A percentile compares a stretch with the other conserved stretches of the same genome.
phyloP scores from a whole-genome alignment of 1,284 basidiomycete genomes.

The Marasmius tenuissimus region DNA sequence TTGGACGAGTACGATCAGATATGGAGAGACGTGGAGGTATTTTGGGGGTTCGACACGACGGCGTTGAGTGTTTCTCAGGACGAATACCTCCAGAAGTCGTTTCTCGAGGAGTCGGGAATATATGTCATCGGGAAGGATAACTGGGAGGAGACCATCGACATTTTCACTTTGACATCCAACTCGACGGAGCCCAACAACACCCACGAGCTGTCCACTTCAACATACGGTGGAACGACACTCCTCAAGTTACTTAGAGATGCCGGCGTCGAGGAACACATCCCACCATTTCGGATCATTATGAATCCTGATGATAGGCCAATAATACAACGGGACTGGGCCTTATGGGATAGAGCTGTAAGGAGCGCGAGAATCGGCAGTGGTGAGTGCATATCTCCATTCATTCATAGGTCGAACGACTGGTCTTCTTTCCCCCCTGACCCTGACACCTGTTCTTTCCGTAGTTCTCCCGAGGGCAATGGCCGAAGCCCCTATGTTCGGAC shows the following conservation, averaged over 20 bases:
- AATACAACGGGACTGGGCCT: conserved; percentile 34
- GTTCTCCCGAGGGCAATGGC: neutral
- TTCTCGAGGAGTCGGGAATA: neutral
- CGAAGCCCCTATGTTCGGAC: neutral
- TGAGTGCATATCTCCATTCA: conserved; percentile 27
- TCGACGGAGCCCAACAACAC: too few species aligned
- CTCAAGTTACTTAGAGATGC: conserved; percentile 28
- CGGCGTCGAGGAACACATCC: conserved; percentile 30
- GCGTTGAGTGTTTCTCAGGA: conserved; percentile 34
- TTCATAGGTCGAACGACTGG: neutral
- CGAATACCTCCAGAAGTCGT: neutral
- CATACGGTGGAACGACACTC: conserved; percentile 24
- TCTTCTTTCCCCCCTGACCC: neutral
- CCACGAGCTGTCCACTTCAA: neutral
- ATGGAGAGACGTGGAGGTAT: conserved; percentile 45
- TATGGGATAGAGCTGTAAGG: conserved; percentile 34
- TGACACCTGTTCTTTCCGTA: neutral
- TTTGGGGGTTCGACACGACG: conserved; percentile 40
- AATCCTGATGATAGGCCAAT: conserved; percentile 43
- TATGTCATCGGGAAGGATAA: neutral
- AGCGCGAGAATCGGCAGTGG: conserved; percentile 29
- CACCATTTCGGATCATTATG: conserved; percentile 36
- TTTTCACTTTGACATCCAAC: too few species aligned
- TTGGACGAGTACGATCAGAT: conserved; percentile 61
- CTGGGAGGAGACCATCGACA: neutral